A percentile compares a stretch with the other conserved stretches of the same genome.
phyloP scores from a whole-genome alignment of 1,139 yeast genomes.

The Magnusiomyces clavatus region DNA sequence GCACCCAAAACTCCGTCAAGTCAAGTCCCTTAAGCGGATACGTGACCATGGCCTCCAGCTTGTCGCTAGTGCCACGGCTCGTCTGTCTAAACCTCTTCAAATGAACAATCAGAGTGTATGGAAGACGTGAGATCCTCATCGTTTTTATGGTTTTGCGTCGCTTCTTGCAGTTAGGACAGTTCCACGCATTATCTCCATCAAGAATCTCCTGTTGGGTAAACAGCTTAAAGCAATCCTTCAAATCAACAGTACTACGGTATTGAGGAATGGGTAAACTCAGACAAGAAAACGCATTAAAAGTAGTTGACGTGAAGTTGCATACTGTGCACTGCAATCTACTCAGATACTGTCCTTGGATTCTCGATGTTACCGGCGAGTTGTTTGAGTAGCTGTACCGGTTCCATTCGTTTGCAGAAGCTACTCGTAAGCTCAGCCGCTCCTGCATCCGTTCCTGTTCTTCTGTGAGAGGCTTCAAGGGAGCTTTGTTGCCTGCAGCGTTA shows the following conservation, averaged over 20 bases:
- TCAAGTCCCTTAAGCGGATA: slow-evolving; percentile 53
- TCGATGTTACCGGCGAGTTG: slow-evolving; percentile 76
- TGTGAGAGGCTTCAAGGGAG: slow-evolving; percentile 51
- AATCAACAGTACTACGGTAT: slow-evolving; percentile 32
- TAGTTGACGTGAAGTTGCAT: slow-evolving; percentile 76
- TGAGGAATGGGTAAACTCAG: slow-evolving; percentile 67
- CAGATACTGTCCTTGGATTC: slow-evolving; percentile 85
- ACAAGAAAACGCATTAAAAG: slow-evolving; percentile 75
- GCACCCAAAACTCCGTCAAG: slow-evolving; percentile 76
- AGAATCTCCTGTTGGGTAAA: slow-evolving; percentile 61
- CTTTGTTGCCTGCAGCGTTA: slow-evolving; percentile 55
- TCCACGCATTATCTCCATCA: slow-evolving; percentile 83
- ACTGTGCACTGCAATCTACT: slow-evolving; percentile 70
- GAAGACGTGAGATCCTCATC: slow-evolving; percentile 62
- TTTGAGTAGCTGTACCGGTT: slow-evolving; percentile 80
- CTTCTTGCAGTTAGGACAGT: slow-evolving; percentile 72
- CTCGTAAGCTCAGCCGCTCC: slow-evolving; percentile 66
- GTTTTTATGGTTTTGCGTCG: slow-evolving; percentile 62
- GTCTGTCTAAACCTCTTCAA: slow-evolving; percentile 64
- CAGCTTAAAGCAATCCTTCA: slow-evolving; percentile 61
- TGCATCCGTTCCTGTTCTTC: slow-evolving; percentile 68
- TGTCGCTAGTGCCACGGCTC: slow-evolving; percentile 37
- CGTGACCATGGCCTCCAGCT: slow-evolving; percentile 53
- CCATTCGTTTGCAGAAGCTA: slow-evolving; percentile 94
- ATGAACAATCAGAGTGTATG: slow-evolving; percentile 64